A percentile compares a stretch with the other conserved stretches of the same genome.
Conservation (phyloP, 2,329 filamentous ascomycete genomes). For the Neofusicoccum sp. region DNA sequence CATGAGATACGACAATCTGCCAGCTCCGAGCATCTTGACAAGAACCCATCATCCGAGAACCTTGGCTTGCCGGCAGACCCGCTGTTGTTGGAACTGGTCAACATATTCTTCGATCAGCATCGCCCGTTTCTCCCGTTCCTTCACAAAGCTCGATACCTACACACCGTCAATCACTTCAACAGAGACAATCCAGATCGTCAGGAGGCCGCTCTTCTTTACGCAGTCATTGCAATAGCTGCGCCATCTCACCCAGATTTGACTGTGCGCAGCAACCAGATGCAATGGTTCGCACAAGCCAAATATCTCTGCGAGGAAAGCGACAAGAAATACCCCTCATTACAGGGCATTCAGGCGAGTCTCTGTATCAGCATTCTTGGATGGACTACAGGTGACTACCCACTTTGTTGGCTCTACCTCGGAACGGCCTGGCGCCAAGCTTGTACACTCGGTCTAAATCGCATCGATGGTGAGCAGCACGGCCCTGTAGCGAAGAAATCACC, state of each 20-base stretch:
- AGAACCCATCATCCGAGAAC: not conserved
- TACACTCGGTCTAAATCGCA: constrained; percentile 32
- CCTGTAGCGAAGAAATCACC: not conserved
- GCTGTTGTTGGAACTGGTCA: not conserved
- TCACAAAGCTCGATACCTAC: constrained; percentile 29
- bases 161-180: constrained; percentile 24
- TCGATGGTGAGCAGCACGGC: constrained; percentile 26
- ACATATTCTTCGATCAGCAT: not conserved
- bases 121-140: constrained; percentile 30
- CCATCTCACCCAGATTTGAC: constrained; percentile 28
- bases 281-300: constrained; percentile 36
- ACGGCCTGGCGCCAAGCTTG: constrained; percentile 38
- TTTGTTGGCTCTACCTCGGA: constrained; percentile 34
- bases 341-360: constrained; percentile 32
- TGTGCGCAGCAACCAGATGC: constrained; percentile 26
- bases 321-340: constrained; percentile 28
- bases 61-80: not conserved
- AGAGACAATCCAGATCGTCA: constrained; percentile 27
- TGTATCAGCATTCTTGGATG: constrained; percentile 30
- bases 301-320: constrained; percentile 31
- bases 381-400: constrained; percentile 33
- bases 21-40: not conserved
- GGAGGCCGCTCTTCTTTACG: constrained; percentile 30
- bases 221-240: constrained; percentile 33
- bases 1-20: not conserved